A percentile compares a stretch with the other conserved stretches of the same genome.
Evolutionary conservation across 2,329 filamentous ascomycete species (phyloP).

Genomic region (Penicillium sp.): DNA sequence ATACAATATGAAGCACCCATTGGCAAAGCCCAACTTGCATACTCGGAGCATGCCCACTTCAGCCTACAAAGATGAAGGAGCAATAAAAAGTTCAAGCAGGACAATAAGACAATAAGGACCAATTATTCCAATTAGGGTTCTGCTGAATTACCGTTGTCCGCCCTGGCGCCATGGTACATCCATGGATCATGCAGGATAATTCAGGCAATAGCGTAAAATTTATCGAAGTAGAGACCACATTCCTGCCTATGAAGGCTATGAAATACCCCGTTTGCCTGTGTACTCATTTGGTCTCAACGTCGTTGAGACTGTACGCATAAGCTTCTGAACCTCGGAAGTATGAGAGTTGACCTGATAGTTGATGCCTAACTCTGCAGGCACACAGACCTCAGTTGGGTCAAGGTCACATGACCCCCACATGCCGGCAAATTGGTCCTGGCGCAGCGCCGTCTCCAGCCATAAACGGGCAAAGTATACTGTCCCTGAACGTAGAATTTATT

Average conservation of each 20-base stretch:
- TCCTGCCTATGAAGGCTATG: too few species aligned
- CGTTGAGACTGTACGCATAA: not conserved
- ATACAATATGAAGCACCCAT: not conserved
- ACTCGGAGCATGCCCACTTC: not conserved
- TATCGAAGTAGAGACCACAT: not conserved
- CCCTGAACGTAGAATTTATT: not conserved
- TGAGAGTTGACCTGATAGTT: not conserved
- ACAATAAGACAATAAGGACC: too few species aligned
- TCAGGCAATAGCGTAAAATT: not conserved
- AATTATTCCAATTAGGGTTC: not conserved
- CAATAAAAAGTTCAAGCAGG: not conserved
- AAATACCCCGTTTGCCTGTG: too few species aligned
- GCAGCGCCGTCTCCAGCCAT: conserved; percentile 6
- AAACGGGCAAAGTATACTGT: conserved; percentile 1
- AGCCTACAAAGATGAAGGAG: not conserved
- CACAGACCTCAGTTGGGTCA: not conserved
- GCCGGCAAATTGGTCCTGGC: conserved; percentile 11
- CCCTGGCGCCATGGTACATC: not conserved
- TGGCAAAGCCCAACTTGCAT: not conserved
- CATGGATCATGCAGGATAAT: not conserved
- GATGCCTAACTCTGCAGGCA: conserved; percentile 9
- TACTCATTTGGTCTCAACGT: too few species aligned
- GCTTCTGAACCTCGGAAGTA: not conserved
- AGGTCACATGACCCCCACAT: conserved; percentile 19
- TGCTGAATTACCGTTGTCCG: not conserved